Evolutionary conservation across 768 basidiomycete species (phyloP), one percentile per base, ranked within the genome.

Genomic region (Boletales sp.): DNA sequence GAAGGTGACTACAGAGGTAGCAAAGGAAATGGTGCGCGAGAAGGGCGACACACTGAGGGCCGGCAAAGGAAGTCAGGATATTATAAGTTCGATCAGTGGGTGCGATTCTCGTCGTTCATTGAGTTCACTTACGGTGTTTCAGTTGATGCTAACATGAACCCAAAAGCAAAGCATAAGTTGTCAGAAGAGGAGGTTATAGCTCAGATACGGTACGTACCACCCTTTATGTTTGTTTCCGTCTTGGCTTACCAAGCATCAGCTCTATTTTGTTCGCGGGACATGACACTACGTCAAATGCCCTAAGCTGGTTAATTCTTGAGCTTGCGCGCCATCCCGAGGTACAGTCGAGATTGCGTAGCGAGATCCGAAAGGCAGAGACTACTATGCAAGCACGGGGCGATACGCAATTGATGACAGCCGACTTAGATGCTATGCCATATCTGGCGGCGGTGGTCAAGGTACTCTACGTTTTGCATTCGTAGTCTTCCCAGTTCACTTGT

Each of bases 241-340:
- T 7, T 12, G 5, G 18, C n/a, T 15, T 31, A n/a, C 19, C 43
- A n/a, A 40, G 25, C 44, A 12, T 21, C 19, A 77, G 75, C n/a
- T 77, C 75, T n/a, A 73, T 79, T 13, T 55, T 78, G 10, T 56
- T 79, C 11, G 76, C 76, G 36, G 77, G 75, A 85, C 44, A 46
- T 36, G 50, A 51, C 58, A 86, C 84, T 1, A 82, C 78, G 44
- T 76, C 84, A 3, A 80, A 75, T 34, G 72, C 77, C 2, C 49
- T 84, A 25, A 14, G 34, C 40, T 41, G 44, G 50, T 35, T 49
- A 11, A 40, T 49, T 12, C 71, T 84, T 46, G 81, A 84, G 56
- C 73, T 92, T 7, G 77, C 83, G 2, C 75, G 72, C 36, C 69
- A 81, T 51, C 82, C 78, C 0, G 70, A 79, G 18, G 63, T 81